These are phyloP conservation scores for Melaleuca alternifolia DNA, from an alignment of 345 rosid genomes.

Conservation along the genomic window DNA sequence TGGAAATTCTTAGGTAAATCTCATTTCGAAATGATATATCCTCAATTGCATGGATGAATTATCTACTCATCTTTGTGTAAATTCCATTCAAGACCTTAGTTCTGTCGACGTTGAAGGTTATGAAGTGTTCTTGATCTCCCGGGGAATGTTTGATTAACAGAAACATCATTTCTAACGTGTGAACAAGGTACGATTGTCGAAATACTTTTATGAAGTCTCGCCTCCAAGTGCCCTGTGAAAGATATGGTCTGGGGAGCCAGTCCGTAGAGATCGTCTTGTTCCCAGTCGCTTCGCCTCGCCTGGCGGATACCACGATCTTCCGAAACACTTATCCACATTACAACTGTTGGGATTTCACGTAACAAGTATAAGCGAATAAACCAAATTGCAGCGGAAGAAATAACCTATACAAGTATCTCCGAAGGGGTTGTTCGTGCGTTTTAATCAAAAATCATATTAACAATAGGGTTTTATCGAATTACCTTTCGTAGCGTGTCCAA, in stretches of 20 bases:
- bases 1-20: background rate
- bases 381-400: no score
- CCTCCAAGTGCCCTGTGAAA: background rate
- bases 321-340: background rate
- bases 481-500: no score
- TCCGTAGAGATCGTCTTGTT: background rate
- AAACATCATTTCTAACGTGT: background rate
- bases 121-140: background rate
- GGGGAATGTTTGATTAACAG: background rate
- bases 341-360: no score
- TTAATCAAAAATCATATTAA: no score
- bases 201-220: background rate
- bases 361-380: no score
- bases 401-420: no score
- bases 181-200: background rate
- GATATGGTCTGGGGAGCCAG: background rate
- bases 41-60: background rate
- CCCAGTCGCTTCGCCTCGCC: background rate
- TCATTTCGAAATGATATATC: background rate
- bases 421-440: no score
- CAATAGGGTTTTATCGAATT: no score
- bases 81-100: background rate
- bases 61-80: background rate
- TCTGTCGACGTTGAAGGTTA: background rate
- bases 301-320: background rate